Base-by-base conservation (phyloP, 305 asterid species). In the Fraxinus paxiana region DNA sequence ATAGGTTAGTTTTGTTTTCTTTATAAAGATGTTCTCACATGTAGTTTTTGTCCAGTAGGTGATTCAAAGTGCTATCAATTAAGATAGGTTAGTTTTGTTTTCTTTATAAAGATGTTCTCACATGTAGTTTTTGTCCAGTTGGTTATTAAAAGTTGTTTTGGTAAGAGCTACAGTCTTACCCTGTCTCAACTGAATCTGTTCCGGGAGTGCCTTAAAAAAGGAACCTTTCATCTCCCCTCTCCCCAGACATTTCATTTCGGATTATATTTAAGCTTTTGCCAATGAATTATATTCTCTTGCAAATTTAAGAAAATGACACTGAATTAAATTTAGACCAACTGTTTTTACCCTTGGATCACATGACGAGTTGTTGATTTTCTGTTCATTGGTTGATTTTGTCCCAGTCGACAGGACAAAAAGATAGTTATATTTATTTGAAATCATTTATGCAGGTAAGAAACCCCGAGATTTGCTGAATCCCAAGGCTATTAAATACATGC, bases 381-480 rank as follows among this genome's bases (percentile, higher is more conserved):
- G 63, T 75, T 82, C 17, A 26, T 18, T 2, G 17, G 33, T 76
- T 77, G 46, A 10, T 28, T 59, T 46, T 54, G 35, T 28, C 73
- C 12, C 18, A 0, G 5, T 67, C 12, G 73, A 12, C 17, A 24
- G 35, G n/a, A 2, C 35, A 24, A 63, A 67, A 28, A 30, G 38
- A 28, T 67, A 28, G 37, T 13, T 5, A 13, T 30, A 26, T 12
- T 67, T 28, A 26, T 67, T 30, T 67, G n/a, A 30, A 26, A 26
- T 13, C 74, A 12, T 81, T n/a, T 72, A 70, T 83, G 76, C 91
- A 96, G 99, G 97, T 51, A 96, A 96, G 88, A 93, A 92, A 86
- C 99, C 99, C 73, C 90, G 98, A 85, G 99, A 96, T 89, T 87
- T 96, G 87, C 86, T 96, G 85, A 96, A 96, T 79, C 97, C 97